Percentiles rank a stretch among this genome's conserved stretches.
Conservation (phyloP, 2,329 filamentous ascomycete genomes). For the Pseudogymnoascus sp. region DNA sequence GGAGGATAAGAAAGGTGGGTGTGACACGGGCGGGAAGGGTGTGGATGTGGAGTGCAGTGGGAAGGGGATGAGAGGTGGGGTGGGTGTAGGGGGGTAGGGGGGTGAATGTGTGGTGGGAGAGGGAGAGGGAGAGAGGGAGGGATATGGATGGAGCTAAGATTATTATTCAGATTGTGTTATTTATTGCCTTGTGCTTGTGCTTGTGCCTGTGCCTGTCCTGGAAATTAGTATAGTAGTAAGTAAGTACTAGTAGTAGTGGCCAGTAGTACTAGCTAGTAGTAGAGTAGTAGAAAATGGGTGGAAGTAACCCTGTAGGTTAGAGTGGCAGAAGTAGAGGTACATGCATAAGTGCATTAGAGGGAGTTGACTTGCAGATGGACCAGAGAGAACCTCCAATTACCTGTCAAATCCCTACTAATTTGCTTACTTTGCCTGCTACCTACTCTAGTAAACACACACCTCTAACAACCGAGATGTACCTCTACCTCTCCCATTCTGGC, state of each 20-base stretch:
- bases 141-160: conserved; percentile 10
- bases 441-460: background rate
- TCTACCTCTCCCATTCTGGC: background rate
- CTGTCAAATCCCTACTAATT: background rate
- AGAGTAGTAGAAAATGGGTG: background rate
- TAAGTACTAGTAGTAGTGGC: background rate
- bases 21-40: conserved; percentile 1
- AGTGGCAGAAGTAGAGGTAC: background rate
- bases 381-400: background rate
- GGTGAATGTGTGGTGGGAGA: background rate
- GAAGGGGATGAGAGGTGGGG: conserved; percentile 13
- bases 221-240: background rate
- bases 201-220: background rate
- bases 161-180: background rate
- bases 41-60: conserved; percentile 9
- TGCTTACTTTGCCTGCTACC: background rate
- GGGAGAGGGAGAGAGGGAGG: background rate
- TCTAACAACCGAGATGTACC: background rate
- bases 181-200: background rate
- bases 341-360: background rate
- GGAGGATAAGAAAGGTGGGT: conserved; percentile 1
- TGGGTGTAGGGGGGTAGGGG: no score
- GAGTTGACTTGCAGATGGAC: background rate
- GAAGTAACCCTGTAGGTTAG: background rate
- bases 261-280: no score